Evolutionary conservation across 169 alveolate species (phyloP).

Genomic region (Eimeria acervulina): DNA sequence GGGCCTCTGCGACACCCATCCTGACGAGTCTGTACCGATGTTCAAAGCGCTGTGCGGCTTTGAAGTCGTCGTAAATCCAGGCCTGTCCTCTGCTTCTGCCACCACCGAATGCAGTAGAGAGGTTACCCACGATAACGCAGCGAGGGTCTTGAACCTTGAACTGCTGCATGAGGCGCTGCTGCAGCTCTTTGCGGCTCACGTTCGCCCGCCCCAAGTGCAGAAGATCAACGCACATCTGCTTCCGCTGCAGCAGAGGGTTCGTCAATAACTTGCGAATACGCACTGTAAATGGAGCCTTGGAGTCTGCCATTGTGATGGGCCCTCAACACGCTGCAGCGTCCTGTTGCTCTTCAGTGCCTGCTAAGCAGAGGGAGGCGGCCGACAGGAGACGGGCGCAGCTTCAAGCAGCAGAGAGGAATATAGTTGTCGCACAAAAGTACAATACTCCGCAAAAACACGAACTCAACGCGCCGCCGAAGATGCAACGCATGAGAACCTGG

Average conservation of each 20-base stretch:
- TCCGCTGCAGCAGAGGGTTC: conserved; percentile 95
- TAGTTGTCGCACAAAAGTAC: background rate
- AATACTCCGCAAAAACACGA: background rate
- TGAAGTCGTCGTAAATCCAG: conserved; percentile 95
- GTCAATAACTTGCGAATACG: conserved; percentile 93
- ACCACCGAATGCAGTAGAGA: conserved; percentile 98
- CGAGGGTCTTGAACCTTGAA: conserved; percentile 84
- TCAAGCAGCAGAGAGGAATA: background rate
- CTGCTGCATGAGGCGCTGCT: conserved; percentile 94
- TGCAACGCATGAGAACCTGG: background rate
- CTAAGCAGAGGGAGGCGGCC: background rate
- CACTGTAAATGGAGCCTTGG: conserved; percentile 86
- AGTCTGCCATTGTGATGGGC: conserved; percentile 57
- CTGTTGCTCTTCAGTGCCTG: background rate
- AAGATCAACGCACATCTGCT: conserved; percentile 95
- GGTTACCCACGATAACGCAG: conserved; percentile 94
- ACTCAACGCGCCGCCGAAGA: background rate
- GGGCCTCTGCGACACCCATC: conserved; percentile 69
- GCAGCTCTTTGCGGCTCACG: conserved; percentile 95
- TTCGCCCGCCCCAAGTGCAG: conserved; percentile 96
- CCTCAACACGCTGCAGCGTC: conserved; percentile 16
- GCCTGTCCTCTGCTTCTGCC: conserved; percentile 98
- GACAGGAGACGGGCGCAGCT: background rate
- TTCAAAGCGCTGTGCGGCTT: conserved; percentile 94
- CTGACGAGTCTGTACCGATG: conserved; percentile 91